Evolutionary conservation across 805 yeast species (phyloP), one percentile per base, ranked within the genome.

Genomic region (Wickerhamomyces bisporus): DNA sequence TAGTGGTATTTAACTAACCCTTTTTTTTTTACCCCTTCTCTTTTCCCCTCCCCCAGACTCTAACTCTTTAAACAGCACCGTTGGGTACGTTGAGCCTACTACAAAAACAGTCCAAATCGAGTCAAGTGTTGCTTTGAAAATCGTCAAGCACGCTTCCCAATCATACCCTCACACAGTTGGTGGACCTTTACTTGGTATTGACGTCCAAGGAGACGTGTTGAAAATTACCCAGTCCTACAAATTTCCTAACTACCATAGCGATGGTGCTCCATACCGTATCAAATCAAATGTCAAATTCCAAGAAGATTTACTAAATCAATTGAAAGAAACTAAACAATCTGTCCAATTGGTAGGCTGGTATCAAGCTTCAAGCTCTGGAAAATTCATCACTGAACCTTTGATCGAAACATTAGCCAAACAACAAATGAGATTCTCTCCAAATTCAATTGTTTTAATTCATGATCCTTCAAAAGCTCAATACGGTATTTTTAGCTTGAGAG

Each of bases 291-390:
- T 66, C 41, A 75, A 72, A 57, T 87, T 78, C 64, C 88, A 82
- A 58, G 73, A 72, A 36, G 87, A 81, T 33, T 68, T 83, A 52
- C 66, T 81, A 47, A 73, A 75, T 30, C 73, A 76, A 43, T 71
- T 86, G 45, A 75, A 70, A 52, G 71, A 70, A 39, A 74, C 79
- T 44, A 81, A 81, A 34, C 68, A 75, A 43, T 89, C 88, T 32
- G 69, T 77, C 30, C 84, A 79, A 55, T 70, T 80, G 43, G 74
- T 80, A 45, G 96, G 96, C 25, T 86, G 89, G 87, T 86, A 84
- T 64, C 76, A 85, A 55, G 70, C 82, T 31, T 71, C 87, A 21
- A 65, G 68, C 36, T 73, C 83, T 28, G 93, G 93, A 32, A 78
- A 78, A 57, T 79, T 79, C 55, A 75, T 80, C 52, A 77, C 79